Percentiles rank a stretch among this genome's conserved stretches.
Conservation (phyloP, 352 stramenopile species). For the Pythium chondricola region DNA sequence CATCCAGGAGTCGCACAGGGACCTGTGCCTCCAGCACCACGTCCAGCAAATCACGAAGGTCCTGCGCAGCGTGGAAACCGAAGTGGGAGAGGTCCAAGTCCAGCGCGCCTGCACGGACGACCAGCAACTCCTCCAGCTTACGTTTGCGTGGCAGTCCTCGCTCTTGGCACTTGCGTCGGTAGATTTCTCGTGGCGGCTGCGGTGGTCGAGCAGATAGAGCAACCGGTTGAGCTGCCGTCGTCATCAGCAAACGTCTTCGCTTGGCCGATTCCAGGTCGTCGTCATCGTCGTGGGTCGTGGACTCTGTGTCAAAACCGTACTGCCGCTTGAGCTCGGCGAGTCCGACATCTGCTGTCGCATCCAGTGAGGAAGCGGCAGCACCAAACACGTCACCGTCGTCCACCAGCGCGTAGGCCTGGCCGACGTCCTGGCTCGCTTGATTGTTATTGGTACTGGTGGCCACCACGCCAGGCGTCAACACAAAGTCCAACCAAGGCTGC, state of each 20-base stretch:
- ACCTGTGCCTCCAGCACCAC: constrained; percentile 30
- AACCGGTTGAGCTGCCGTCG: neutral
- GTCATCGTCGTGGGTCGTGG: constrained; percentile 5
- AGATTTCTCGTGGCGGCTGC: constrained; percentile 15
- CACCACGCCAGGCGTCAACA: constrained; percentile 18
- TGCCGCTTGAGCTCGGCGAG: constrained; percentile 62
- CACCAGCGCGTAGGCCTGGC: neutral
- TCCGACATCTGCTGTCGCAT: constrained; percentile 27
- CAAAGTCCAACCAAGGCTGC: constrained; percentile 47
- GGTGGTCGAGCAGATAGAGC: constrained; percentile 1
- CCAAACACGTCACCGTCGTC: neutral
- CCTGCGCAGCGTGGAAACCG: constrained; percentile 43
- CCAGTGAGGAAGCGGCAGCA: constrained; percentile 9
- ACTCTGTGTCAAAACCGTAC: constrained; percentile 40
- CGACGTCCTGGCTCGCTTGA: too few relatives aligned
- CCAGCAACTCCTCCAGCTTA: constrained; percentile 33
- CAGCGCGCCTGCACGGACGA: constrained; percentile 29
- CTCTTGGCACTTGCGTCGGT: constrained; percentile 37
- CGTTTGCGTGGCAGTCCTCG: constrained; percentile 29
- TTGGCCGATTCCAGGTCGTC: constrained; percentile 5
- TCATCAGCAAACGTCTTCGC: constrained; percentile 18
- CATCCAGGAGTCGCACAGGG: constrained; percentile 36
- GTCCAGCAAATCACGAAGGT: constrained; percentile 45
- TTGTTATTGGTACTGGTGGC: too few relatives aligned
- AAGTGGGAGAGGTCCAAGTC: constrained; percentile 41